Percentiles rank a stretch among this genome's conserved stretches.
Evolutionary conservation across 306 rosid species (phyloP).

Genomic region (Ceratonia siliqua): DNA sequence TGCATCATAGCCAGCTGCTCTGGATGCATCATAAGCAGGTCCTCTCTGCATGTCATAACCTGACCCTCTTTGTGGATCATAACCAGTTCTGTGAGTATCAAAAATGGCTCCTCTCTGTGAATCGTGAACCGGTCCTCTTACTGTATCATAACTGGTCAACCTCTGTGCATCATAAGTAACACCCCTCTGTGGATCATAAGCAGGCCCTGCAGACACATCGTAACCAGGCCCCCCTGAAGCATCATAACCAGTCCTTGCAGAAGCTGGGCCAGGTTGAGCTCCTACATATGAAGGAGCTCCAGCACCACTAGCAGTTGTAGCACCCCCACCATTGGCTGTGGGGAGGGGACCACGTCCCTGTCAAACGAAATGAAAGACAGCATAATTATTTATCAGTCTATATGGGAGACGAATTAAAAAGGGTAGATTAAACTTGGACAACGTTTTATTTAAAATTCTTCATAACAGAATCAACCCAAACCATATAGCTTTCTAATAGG

Average conservation of each 20-base stretch:
- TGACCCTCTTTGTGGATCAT: slow-evolving; percentile 55
- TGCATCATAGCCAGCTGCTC: slow-evolving; percentile 58
- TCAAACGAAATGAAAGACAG: slow-evolving; percentile 22
- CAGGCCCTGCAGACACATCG: slow-evolving; percentile 50
- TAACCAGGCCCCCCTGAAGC: slow-evolving; percentile 50
- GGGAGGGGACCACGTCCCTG: slow-evolving; percentile 71
- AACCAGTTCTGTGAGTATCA: slow-evolving; percentile 54
- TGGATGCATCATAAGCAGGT: slow-evolving; percentile 51
- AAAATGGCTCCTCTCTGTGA: slow-evolving; percentile 45
- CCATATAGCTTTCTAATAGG: neutral
- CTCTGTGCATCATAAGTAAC: slow-evolving; percentile 58
- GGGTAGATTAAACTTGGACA: neutral
- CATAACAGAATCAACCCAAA: slow-evolving; percentile 15
- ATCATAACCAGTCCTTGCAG: slow-evolving; percentile 53
- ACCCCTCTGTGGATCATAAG: slow-evolving; percentile 58
- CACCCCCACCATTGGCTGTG: slow-evolving; percentile 25
- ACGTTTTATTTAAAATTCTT: neutral
- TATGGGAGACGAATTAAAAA: neutral
- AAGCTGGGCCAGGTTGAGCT: slow-evolving; percentile 54
- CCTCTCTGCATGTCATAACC: slow-evolving; percentile 55
- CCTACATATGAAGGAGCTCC: slow-evolving; percentile 49
- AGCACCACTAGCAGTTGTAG: slow-evolving; percentile 31
- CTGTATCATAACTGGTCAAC: slow-evolving; percentile 51
- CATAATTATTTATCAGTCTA: slow-evolving; percentile 11
- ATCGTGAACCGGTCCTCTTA: slow-evolving; percentile 54